Evolutionary conservation across 257 asterid genomes (phyloP).

Genomic region (Solanum gandarillasii): DNA sequence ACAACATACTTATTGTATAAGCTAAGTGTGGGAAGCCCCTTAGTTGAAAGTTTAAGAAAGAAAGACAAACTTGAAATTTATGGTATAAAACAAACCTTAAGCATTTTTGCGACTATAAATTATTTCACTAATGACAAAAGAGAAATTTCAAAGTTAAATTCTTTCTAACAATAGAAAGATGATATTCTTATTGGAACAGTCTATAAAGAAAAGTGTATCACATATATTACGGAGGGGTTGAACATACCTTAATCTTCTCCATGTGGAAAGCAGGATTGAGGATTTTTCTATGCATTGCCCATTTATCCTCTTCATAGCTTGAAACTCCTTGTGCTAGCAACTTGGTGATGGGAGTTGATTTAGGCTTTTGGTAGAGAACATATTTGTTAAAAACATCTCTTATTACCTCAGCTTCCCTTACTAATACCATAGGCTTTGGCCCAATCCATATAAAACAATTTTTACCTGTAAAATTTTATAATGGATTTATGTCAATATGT

Average conservation of each 20-base stretch:
- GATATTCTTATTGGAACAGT: too few relatives aligned
- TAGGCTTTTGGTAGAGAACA: constrained; percentile 14
- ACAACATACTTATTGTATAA: too few relatives aligned
- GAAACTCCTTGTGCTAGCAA: constrained; percentile 27
- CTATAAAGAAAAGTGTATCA: too few relatives aligned
- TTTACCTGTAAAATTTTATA: constrained; percentile 22
- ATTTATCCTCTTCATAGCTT: constrained; percentile 26
- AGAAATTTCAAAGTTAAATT: too few relatives aligned
- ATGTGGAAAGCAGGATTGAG: constrained; percentile 56
- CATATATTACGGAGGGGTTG: too few relatives aligned
- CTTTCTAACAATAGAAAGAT: too few relatives aligned
- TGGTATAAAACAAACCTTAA: too few relatives aligned
- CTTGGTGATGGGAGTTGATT: constrained; percentile 24
- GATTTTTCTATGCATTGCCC: constrained; percentile 53
- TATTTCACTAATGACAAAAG: too few relatives aligned
- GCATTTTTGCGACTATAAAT: too few relatives aligned
- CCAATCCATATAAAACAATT: constrained; percentile 8
- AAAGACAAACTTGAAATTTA: too few relatives aligned
- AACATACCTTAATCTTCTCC: constrained; percentile 18
- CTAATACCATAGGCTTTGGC: background rate
- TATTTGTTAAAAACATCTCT: constrained; percentile 23
- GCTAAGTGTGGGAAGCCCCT: too few relatives aligned
- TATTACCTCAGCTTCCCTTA: background rate
- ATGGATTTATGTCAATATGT: background rate
- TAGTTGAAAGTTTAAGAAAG: too few relatives aligned